These are phyloP conservation scores for Penicillium aurantiogriseum DNA, from an alignment of 2,329 filamentous ascomycete genomes.

Conservation along the genomic window DNA sequence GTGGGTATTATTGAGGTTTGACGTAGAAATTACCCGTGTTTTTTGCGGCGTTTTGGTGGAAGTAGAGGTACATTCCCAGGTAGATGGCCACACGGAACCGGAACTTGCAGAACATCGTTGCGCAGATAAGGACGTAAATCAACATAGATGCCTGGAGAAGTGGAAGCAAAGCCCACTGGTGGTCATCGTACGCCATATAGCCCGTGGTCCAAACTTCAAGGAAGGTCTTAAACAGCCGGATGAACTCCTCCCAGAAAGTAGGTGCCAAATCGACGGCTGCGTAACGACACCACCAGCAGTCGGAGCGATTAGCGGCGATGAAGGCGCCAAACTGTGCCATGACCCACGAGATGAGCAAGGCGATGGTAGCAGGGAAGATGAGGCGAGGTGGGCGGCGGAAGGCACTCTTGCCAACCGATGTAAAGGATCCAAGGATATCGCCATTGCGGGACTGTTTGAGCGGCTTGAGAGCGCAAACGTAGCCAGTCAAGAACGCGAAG, in stretches of 20 bases:
- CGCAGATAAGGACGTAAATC: conserved; percentile 50
- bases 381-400: conserved; percentile 55
- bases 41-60: conserved; percentile 47
- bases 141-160: conserved; percentile 52
- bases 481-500: conserved; percentile 57
- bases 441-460: conserved; percentile 51
- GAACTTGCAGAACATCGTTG: conserved; percentile 47
- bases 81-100: conserved; percentile 50
- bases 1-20: too few relatives aligned
- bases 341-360: conserved; percentile 52
- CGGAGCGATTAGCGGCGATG: conserved; percentile 47
- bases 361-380: conserved; percentile 53
- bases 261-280: conserved; percentile 48
- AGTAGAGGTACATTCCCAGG: conserved; percentile 49
- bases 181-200: conserved; percentile 54
- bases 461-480: conserved; percentile 57
- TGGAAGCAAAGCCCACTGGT: conserved; percentile 56
- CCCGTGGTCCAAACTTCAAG: conserved; percentile 53
- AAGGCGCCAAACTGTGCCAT: conserved; percentile 52
- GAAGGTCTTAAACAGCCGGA: conserved; percentile 47
- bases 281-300: conserved; percentile 53
- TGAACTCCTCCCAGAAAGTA: conserved; percentile 46
- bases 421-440: conserved; percentile 46
- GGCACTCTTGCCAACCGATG: conserved; percentile 52
- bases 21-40: conserved; percentile 45